Percentiles rank a stretch among this genome's conserved stretches.
These are phyloP conservation scores for Pinus taeda DNA, from an alignment of 75 land plant species.

Conservation along the genomic window DNA sequence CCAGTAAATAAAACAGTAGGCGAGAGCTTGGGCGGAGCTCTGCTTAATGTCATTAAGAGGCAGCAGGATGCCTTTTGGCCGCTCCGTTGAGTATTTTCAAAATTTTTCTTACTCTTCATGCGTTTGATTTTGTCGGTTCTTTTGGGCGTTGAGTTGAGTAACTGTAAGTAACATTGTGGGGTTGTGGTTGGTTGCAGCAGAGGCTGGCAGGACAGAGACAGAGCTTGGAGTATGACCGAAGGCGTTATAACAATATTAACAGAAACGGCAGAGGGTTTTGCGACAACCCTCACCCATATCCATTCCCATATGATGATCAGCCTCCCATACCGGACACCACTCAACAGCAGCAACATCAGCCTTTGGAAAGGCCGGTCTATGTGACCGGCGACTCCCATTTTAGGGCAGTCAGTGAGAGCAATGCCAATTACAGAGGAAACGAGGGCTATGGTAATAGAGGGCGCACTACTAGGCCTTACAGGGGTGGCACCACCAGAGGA, in stretches of 20 bases:
- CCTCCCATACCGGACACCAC: not conserved
- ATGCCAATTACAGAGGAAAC: conserved; percentile 20
- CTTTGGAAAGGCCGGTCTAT: conserved; percentile 9
- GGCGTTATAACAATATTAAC: not conserved
- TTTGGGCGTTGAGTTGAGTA: not conserved
- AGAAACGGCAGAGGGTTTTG: conserved; percentile 5
- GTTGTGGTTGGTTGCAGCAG: not conserved
- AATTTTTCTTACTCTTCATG: not conserved
- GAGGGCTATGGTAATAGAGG: conserved; percentile 7
- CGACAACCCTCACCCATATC: not conserved
- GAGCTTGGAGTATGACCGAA: not conserved
- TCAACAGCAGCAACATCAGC: not conserved
- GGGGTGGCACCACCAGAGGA: not conserved
- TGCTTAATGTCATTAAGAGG: not conserved
- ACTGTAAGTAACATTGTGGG: not conserved
- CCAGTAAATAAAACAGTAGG: no score
- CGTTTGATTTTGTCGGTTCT: not conserved
- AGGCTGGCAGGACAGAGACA: conserved; percentile 5
- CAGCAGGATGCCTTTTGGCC: not conserved
- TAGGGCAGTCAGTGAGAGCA: conserved; percentile 15
- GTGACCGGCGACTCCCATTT: conserved; percentile 31
- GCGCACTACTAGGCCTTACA: not conserved
- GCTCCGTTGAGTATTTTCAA: not conserved
- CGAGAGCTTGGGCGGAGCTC: not conserved
- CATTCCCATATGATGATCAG: not conserved